phyloP scores from a whole-genome alignment of 2,329 filamentous ascomycete genomes.

The Fusarium praegraminearum region DNA sequence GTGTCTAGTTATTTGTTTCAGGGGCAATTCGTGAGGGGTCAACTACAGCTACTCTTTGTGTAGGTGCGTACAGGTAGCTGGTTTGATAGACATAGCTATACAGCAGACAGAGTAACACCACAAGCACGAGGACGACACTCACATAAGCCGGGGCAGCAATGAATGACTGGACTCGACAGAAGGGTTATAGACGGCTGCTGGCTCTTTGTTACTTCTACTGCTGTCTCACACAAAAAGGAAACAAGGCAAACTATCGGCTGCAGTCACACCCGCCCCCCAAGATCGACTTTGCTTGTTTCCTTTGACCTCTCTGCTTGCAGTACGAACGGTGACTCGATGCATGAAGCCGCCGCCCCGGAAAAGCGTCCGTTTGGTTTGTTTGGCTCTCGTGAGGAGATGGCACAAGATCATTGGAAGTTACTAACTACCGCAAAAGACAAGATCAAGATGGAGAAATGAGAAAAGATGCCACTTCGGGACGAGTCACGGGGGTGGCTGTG shows the following conservation, averaged over 20 bases:
- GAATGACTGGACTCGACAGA: slow-evolving; percentile 20
- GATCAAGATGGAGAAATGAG: slow-evolving; percentile 25
- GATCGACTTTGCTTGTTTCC: slow-evolving; percentile 30
- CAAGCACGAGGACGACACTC: slow-evolving; percentile 26
- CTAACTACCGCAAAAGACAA: background rate
- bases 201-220: background rate
- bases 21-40: slow-evolving; percentile 13
- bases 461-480: slow-evolving; percentile 32
- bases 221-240: slow-evolving; percentile 19
- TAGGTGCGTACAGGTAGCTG: too few species aligned
- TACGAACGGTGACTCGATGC: slow-evolving; percentile 30
- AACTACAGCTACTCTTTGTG: background rate
- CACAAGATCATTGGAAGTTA: slow-evolving; percentile 31
- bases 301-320: background rate
- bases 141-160: slow-evolving; percentile 23
- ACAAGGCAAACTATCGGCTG: slow-evolving; percentile 29
- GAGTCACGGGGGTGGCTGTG: slow-evolving; percentile 44
- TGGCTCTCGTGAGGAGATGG: slow-evolving; percentile 13
- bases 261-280: slow-evolving; percentile 21
- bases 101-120: background rate
- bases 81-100: background rate
- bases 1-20: slow-evolving; percentile 8
- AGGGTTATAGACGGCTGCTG: background rate
- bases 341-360: slow-evolving; percentile 35
- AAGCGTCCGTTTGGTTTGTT: slow-evolving; percentile 25